Base-by-base conservation (phyloP, 345 rosid species). In the Viola odorata region DNA sequence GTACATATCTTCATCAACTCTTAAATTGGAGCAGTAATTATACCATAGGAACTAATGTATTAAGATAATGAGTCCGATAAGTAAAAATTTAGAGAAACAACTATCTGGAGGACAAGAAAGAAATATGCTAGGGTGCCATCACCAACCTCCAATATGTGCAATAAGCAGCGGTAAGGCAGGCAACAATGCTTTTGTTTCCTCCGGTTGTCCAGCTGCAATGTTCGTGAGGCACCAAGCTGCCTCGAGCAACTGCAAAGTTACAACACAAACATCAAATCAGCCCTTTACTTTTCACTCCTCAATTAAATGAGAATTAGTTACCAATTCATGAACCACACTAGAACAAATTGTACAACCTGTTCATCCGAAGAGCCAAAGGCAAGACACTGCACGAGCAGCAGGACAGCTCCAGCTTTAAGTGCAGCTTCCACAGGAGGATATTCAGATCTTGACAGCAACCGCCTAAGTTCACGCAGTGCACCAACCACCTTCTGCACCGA, bases 191-290 rank as follows among this genome's bases (percentile, higher is more conserved):
- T 84, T 91, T 57, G 97, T 90, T 81, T 94, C 97, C 66, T 91
- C 99, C 23, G 88, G 88, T 74, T 82, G 80, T 73, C 99, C 99
- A 37, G 97, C 95, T 23, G 99, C 99, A 8, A 94, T 94, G 64
- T 94, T 94, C 62, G 97, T 94, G 41, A 94, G 96, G 73, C 99
- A 88, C 97, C 96, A 90, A 52, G 97, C 96, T 60, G 96, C 85
- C 86, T 91, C 97, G 63, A 94, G 91, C 75, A 94, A 85, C 97
- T 94, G 92, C 70, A 73, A 68, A 57, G 55, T 39, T 32, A 61
- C 41, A 55, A 41, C 37, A n/a, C 71, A 17, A 36, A 42, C 53
- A 36, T 32, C 17, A 32, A 8, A 23, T 17, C 48, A 65, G 45
- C 13, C n/a, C 47, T 41, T 38, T n/a, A 23, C 12, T 57, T 65